Evolutionary conservation across 2,329 filamentous ascomycete genomes (phyloP).

Genomic region (Epichloe uncinata): DNA sequence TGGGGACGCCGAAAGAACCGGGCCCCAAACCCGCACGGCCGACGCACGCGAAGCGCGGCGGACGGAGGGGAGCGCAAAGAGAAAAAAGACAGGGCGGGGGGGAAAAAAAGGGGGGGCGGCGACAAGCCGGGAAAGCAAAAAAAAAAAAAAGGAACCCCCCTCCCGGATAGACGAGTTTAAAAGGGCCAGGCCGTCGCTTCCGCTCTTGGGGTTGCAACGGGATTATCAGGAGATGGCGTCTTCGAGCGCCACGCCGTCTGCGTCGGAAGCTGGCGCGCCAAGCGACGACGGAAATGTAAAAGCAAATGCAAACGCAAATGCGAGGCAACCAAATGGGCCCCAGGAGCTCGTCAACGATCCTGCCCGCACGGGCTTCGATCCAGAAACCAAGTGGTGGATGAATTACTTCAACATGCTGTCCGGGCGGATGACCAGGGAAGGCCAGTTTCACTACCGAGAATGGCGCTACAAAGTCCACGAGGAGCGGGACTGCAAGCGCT

Average conservation of each 20-base stretch:
- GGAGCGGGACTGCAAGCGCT: conserved; percentile 63
- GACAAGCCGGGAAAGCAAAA: neutral
- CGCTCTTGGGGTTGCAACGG: neutral
- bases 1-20: no score
- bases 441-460: conserved; percentile 63
- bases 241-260: conserved; percentile 2
- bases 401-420: conserved; percentile 78
- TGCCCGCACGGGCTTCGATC: conserved; percentile 49
- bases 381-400: conserved; percentile 52
- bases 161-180: neutral
- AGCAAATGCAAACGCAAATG: conserved; percentile 2
- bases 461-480: conserved; percentile 65
- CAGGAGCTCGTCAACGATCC: conserved; percentile 43
- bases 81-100: neutral
- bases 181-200: neutral
- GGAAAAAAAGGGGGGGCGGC: neutral
- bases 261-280: conserved; percentile 8
- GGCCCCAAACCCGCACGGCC: no score
- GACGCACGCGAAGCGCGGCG: neutral
- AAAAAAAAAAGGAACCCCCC: neutral
- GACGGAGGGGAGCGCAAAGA: neutral
- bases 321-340: conserved; percentile 4
- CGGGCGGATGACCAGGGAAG: conserved; percentile 55
- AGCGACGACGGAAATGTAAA: conserved; percentile 3
- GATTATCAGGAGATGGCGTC: conserved; percentile 4